Conservation (phyloP, 2,329 filamentous ascomycete species). For the Colletotrichum neosansevieriae region DNA sequence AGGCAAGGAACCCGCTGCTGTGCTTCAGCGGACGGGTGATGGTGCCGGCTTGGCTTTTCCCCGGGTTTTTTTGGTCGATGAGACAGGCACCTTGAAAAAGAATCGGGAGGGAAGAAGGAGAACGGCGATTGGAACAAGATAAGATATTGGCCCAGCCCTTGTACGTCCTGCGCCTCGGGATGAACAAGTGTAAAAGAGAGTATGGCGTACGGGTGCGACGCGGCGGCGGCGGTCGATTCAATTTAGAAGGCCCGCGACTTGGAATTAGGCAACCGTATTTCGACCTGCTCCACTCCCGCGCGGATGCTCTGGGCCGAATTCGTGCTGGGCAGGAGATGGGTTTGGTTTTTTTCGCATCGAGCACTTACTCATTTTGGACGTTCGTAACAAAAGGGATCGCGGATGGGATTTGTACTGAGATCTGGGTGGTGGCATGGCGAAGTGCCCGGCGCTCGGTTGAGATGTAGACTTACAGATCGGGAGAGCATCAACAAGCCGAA, state of each 20-base stretch:
- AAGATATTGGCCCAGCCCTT: neutral
- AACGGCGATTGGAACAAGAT: neutral
- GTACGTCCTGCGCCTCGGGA: neutral
- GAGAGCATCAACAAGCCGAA: too few species aligned
- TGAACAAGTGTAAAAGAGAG: conserved; percentile 1
- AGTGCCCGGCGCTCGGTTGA: too few species aligned
- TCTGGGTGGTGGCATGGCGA: too few species aligned
- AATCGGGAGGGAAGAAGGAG: too few species aligned
- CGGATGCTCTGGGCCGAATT: conserved; percentile 11
- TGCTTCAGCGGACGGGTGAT: neutral
- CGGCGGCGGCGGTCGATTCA: conserved; percentile 9
- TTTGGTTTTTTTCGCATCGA: neutral
- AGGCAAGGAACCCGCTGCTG: neutral
- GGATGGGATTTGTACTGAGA: too few species aligned
- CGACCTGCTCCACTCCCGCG: conserved; percentile 3
- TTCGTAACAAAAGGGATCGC: too few species aligned
- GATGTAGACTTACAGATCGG: too few species aligned
- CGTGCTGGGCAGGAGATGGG: neutral
- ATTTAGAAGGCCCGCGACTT: neutral
- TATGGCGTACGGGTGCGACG: neutral
- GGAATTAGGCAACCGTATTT: conserved; percentile 27
- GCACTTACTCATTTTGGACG: too few species aligned
- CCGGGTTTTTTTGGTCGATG: too few species aligned
- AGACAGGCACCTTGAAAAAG: too few species aligned
- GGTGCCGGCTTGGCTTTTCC: neutral